A percentile compares a stretch with the other conserved stretches of the same genome.
Conservation (phyloP, 257 asterid species). For the Nicotiana tomentosiformis region DNA sequence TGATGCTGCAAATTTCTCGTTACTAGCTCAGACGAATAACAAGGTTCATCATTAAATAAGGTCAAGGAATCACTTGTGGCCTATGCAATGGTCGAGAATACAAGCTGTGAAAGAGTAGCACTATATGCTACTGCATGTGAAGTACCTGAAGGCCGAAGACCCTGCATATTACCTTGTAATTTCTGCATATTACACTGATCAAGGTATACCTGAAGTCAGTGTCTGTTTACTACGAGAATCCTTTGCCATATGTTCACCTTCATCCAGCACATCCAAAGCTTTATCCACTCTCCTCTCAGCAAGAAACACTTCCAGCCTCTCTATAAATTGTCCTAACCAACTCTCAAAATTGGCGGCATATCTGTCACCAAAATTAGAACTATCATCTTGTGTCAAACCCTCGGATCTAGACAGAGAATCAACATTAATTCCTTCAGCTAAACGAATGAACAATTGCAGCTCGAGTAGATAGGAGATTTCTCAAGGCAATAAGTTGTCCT, state of each 20-base stretch:
- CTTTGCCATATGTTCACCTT: constrained; percentile 50
- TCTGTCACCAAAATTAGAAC: constrained; percentile 21
- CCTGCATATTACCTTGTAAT: constrained; percentile 42
- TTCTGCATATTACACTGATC: constrained; percentile 15
- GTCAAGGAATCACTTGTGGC: constrained; percentile 71
- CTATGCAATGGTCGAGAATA: constrained; percentile 78
- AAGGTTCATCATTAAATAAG: constrained; percentile 80
- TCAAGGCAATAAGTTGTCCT: constrained; percentile 80
- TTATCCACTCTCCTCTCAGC: constrained; percentile 84
- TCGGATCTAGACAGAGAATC: constrained; percentile 45
- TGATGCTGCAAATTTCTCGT: no score
- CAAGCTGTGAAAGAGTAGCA: constrained; percentile 69
- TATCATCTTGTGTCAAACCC: constrained; percentile 27
- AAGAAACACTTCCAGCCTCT: constrained; percentile 60
- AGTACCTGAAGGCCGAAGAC: constrained; percentile 46
- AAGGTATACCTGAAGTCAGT: constrained; percentile 8
- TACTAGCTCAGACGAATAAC: constrained; percentile 58
- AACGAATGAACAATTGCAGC: constrained; percentile 57
- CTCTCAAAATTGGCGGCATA: constrained; percentile 48
- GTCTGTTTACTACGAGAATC: constrained; percentile 27
- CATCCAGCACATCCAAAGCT: constrained; percentile 59
- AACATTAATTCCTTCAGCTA: constrained; percentile 67
- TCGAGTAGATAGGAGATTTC: constrained; percentile 59
- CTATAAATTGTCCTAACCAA: constrained; percentile 57
- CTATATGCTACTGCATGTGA: constrained; percentile 65